Evolutionary conservation across 768 basidiomycete species (phyloP).

Genomic region (Tephrocybe rancida): DNA sequence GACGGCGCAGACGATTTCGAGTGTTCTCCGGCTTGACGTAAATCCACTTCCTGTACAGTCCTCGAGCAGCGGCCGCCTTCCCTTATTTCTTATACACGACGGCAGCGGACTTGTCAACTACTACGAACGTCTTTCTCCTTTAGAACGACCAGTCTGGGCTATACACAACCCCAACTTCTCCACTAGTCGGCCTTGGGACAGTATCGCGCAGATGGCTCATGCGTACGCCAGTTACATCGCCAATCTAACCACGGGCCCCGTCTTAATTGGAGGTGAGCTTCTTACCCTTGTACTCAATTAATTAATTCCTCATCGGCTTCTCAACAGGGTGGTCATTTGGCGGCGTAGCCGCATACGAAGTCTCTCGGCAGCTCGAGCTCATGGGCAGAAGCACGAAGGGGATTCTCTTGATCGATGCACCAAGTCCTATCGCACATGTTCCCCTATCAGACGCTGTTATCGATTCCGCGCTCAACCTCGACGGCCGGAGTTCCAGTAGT

Average conservation of each 20-base stretch:
- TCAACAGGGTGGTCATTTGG: constrained; percentile 77
- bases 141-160: constrained; percentile 61
- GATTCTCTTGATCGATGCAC: constrained; percentile 68
- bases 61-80: constrained; percentile 26
- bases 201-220: constrained; percentile 52
- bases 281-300: not conserved
- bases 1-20: constrained; percentile 12
- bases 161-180: constrained; percentile 59
- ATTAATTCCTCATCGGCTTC: not conserved
- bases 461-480: constrained; percentile 41
- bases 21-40: constrained; percentile 25
- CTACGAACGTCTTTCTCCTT: constrained; percentile 44
- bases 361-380: constrained; percentile 51
- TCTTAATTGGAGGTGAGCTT: constrained; percentile 63
- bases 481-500: constrained; percentile 23
- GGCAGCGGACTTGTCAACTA: constrained; percentile 66
- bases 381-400: constrained; percentile 51
- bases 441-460: constrained; percentile 57
- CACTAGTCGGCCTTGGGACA: constrained; percentile 46
- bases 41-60: constrained; percentile 40
- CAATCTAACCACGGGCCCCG: constrained; percentile 32
- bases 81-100: constrained; percentile 72
- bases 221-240: constrained; percentile 48
- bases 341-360: constrained; percentile 71
- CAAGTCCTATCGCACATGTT: constrained; percentile 53